phyloP scores from a whole-genome alignment of 192 early-diverging fungal species.

The Coemansia sp. region DNA sequence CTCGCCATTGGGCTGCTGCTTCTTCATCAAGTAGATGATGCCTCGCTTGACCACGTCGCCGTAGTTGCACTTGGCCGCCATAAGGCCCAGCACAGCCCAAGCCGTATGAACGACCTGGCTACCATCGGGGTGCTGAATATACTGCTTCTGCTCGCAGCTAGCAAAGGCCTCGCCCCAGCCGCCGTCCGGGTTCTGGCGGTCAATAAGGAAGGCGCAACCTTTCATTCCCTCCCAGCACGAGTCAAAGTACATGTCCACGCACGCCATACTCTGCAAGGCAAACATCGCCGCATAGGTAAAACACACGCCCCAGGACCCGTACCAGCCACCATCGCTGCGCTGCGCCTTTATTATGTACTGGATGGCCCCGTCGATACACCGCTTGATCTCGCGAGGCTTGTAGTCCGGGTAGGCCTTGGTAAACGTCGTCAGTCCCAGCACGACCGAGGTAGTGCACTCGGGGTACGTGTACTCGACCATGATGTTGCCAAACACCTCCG shows the following conservation, averaged over 20 bases:
- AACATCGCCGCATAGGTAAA: slow-evolving; percentile 97
- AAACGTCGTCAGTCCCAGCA: slow-evolving; percentile 83
- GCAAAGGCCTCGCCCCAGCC: slow-evolving; percentile 98
- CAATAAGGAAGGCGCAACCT: slow-evolving; percentile 89
- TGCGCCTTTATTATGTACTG: slow-evolving; percentile 76
- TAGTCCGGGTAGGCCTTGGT: slow-evolving; percentile 74
- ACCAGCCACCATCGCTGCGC: slow-evolving; percentile 85
- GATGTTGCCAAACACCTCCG: slow-evolving; percentile 97
- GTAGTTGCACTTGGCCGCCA: slow-evolving; percentile 87
- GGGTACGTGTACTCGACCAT: slow-evolving; percentile 98
- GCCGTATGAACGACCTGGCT: slow-evolving; percentile 93
- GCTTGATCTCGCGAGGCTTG: slow-evolving; percentile 74
- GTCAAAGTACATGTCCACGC: slow-evolving; percentile 77
- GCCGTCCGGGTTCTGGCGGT: slow-evolving; percentile 86
- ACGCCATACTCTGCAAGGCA: slow-evolving; percentile 79
- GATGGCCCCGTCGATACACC: slow-evolving; percentile 60
- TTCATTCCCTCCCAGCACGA: slow-evolving; percentile 68
- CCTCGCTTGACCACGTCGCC: slow-evolving; percentile 62
- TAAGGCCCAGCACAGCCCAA: slow-evolving; percentile 82
- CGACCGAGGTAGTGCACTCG: slow-evolving; percentile 93
- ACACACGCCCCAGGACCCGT: slow-evolving; percentile 95
- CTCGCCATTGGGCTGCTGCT: slow-evolving; percentile 88
- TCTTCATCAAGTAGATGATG: slow-evolving; percentile 69
- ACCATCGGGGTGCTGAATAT: slow-evolving; percentile 49
- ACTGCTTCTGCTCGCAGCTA: slow-evolving; percentile 50